Conservation (phyloP, 2,329 filamentous ascomycete species). For the Juglanconis sp. region DNA sequence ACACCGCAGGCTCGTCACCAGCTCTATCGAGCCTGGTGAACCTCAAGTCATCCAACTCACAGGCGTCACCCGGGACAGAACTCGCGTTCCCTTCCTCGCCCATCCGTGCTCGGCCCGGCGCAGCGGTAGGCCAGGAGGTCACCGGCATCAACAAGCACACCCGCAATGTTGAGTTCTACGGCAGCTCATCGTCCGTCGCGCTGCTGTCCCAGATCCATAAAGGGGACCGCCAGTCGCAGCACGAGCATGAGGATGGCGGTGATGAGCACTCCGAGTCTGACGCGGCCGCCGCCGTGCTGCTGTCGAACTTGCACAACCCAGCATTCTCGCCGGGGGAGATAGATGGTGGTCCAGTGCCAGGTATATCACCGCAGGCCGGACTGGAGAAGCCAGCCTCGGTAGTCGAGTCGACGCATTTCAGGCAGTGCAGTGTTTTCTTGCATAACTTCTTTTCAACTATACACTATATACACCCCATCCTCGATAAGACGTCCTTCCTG, state of each 20-base stretch:
- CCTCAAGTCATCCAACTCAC: constrained; percentile 20
- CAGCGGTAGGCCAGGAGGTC: constrained; percentile 34
- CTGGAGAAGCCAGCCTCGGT: constrained; percentile 7
- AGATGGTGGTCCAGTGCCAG: constrained; percentile 2
- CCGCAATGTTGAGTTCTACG: constrained; percentile 44
- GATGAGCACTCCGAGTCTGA: constrained; percentile 20
- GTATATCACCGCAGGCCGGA: not conserved
- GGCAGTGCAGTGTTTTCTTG: constrained; percentile 42
- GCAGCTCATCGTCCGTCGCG: constrained; percentile 43
- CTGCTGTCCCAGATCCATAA: constrained; percentile 39
- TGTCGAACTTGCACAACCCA: constrained; percentile 44
- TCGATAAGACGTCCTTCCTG: constrained; percentile 39
- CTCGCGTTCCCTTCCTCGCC: constrained; percentile 20
- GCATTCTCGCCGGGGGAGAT: constrained; percentile 33
- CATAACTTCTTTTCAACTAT: constrained; percentile 46
- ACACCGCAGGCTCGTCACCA: constrained; percentile 1
- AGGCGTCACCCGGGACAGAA: constrained; percentile 13
- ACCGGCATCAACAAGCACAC: constrained; percentile 43
- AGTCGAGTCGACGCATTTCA: constrained; percentile 31
- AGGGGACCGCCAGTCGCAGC: constrained; percentile 19
- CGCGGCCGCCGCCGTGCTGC: constrained; percentile 32
- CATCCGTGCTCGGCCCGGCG: constrained; percentile 23
- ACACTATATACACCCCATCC: constrained; percentile 35
- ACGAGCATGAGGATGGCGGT: not conserved
- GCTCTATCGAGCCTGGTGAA: constrained; percentile 8